Base-by-base conservation (phyloP, 2,329 filamentous ascomycete species). In the Ophiostoma ulmi region DNA sequence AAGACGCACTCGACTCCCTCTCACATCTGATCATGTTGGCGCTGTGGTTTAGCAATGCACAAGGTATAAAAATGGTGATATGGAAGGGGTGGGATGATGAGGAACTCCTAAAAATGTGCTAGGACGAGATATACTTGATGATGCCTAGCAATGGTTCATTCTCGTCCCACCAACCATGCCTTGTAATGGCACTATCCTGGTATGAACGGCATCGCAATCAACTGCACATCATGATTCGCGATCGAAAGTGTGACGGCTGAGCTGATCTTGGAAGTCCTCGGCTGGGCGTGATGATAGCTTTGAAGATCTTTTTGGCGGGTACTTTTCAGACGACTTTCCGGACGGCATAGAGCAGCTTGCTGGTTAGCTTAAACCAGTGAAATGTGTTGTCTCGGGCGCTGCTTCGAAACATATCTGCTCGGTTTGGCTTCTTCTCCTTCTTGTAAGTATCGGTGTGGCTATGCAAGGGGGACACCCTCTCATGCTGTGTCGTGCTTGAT, bases 361-460 rank as follows among this genome's bases (percentile, higher is more conserved):
- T 20, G 58, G 58, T 63, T 63, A 63, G 58, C 58, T 35, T 63
- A 20, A 63, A 35, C 58, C 26, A 63, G 58, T 35, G 26, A 63
- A 63, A 63, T 63, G 26, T 17, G 11, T 35, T 63, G 58, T 63
- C 26, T 63, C 26, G 58, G 13, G 22, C 26, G 26, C 11, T 17
- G 58, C 14, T 35, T 63, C 58, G 13, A 35, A 17, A 63, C 58
- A 17, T 63, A 63, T 63, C 22, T 63, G 58, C 58, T 61, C 26
- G 58, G 22, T 48, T 69, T 36, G 61, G 17, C 52, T 17, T 63
- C 58, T 39, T 48, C 44, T 48, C 17, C 44, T 11, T 26, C 10
- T 26, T 3, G 48, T 55, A 8, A 31, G 31, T 31, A 31, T 31
- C 31, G 48, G 4, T 55, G 48, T 22, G 20, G 20, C 20, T 55